These are phyloP conservation scores for Stephanodiscus triporus DNA, from an alignment of 108 stramenopile species.

Conservation along the genomic window DNA sequence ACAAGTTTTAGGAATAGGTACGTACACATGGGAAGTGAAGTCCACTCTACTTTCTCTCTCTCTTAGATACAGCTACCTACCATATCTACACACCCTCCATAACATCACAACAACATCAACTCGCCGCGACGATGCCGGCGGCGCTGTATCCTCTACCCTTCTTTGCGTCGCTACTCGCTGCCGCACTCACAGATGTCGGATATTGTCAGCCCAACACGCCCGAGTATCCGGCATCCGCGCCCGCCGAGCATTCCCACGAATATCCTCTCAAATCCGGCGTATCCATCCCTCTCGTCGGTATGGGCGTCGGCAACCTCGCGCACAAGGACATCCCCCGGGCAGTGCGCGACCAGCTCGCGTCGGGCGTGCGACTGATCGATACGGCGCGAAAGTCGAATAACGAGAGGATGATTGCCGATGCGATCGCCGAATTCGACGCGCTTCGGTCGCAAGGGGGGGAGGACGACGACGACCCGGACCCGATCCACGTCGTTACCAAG, in stretches of 20 bases:
- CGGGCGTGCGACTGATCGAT: constrained; percentile 68
- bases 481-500: constrained; percentile 85
- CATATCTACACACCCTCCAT: too few relatives aligned
- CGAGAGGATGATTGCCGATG: constrained; percentile 70
- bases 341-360: constrained; percentile 21
- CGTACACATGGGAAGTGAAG: too few relatives aligned
- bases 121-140: too few relatives aligned
- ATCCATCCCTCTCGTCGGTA: constrained; percentile 73
- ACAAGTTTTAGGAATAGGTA: too few relatives aligned
- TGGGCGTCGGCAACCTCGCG: constrained; percentile 82
- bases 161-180: too few relatives aligned
- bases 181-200: too few relatives aligned
- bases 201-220: too few relatives aligned
- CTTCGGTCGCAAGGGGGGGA: constrained; percentile 18
- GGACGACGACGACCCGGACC: constrained; percentile 24
- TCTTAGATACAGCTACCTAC: too few relatives aligned
- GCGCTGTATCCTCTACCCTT: too few relatives aligned
- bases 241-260: constrained; percentile 15
- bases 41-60: too few relatives aligned
- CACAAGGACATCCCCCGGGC: constrained; percentile 51
- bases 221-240: not conserved
- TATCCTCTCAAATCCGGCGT: constrained; percentile 42
- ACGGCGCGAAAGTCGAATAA: constrained; percentile 77
- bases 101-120: too few relatives aligned
- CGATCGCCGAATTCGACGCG: constrained; percentile 48